These are phyloP conservation scores for Arthrobotrys musiformis DNA, from an alignment of 2,329 filamentous ascomycete species.

Conservation along the genomic window DNA sequence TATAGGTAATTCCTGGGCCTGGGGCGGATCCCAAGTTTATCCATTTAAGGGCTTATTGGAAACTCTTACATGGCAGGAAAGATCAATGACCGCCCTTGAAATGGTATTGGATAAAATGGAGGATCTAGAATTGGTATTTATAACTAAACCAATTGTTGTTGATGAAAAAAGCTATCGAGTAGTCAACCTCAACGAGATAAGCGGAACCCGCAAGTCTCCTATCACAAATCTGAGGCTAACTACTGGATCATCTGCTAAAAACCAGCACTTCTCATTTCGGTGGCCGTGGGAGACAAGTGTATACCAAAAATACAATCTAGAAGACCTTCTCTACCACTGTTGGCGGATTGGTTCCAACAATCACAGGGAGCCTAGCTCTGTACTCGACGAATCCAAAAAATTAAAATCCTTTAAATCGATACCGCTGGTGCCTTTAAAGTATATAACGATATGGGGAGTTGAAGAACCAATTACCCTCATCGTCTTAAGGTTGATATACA, in stretches of 20 bases:
- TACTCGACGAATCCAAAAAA: background rate
- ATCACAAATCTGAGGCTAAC: background rate
- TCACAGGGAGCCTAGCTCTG: background rate
- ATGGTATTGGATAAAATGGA: background rate
- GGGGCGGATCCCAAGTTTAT: background rate
- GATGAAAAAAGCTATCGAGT: background rate
- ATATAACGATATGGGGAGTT: background rate
- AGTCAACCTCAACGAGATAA: background rate
- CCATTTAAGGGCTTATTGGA: background rate
- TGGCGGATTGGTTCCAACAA: background rate
- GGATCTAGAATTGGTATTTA: background rate
- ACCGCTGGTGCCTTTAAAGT: background rate
- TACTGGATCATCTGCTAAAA: background rate
- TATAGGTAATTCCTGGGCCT: background rate
- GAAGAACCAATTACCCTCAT: background rate
- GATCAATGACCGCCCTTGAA: background rate
- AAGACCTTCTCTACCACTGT: background rate
- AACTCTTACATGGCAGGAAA: background rate
- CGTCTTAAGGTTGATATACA: background rate
- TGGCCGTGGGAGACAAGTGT: background rate
- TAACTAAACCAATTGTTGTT: background rate
- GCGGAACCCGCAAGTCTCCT: background rate
- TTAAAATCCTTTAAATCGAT: background rate
- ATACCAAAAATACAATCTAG: background rate
- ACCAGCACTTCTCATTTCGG: background rate